Percentiles rank a stretch among this genome's conserved stretches.
phyloP scores from a whole-genome alignment of 345 rosid genomes.

The Kernera saxatilis region DNA sequence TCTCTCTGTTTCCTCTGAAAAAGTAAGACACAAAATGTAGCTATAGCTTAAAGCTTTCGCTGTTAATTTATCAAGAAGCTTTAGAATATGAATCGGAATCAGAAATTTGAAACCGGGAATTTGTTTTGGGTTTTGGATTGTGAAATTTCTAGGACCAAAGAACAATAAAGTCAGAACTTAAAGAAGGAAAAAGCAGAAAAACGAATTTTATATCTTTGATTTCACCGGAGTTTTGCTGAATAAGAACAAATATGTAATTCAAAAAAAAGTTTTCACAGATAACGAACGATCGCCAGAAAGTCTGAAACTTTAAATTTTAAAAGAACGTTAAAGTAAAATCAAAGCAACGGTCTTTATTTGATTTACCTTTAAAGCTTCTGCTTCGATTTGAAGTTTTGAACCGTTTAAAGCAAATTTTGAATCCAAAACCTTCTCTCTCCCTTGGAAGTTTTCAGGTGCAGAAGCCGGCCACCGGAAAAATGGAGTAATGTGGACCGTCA shows the following conservation, averaged over 20 bases:
- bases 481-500: conserved; percentile 7
- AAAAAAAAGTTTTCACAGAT: conserved; percentile 9
- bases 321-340: conserved; percentile 34
- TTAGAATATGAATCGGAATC: conserved; percentile 19
- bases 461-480: conserved; percentile 10
- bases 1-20: conserved; percentile 24
- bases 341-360: conserved; percentile 49
- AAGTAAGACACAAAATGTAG: not conserved
- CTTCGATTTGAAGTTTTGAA: conserved; percentile 41
- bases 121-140: conserved; percentile 16
- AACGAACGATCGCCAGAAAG: conserved; percentile 17
- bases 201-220: not conserved
- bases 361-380: conserved; percentile 37
- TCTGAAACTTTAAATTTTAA: conserved; percentile 29
- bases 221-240: not conserved
- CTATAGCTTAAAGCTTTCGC: not conserved
- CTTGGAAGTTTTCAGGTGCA: not conserved
- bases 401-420: conserved; percentile 14
- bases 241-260: conserved; percentile 19
- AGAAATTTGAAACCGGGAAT: conserved; percentile 17
- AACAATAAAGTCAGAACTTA: conserved; percentile 15
- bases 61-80: conserved; percentile 22
- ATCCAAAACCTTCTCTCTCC: not conserved
- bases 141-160: conserved; percentile 16
- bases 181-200: conserved; percentile 16